Evolutionary conservation across 768 basidiomycete genomes (phyloP), one percentile per base, ranked within the genome.

Genomic region (Amylocystis lapponica): DNA sequence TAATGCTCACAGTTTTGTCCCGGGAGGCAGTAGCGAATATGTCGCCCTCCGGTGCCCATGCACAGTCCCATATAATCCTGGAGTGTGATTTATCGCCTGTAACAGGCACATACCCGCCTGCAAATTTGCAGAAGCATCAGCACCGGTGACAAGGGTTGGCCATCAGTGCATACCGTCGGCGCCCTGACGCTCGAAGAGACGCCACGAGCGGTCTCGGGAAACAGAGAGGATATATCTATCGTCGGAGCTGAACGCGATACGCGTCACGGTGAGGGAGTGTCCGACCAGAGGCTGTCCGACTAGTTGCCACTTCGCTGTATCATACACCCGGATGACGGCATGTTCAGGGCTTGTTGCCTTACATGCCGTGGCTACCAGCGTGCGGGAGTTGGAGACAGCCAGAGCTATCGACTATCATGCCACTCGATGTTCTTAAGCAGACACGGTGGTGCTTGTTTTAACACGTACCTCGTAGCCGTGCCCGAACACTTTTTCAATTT

Each of bases 11-110:
- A 12, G 88, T 90, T 67, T 95, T 98, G 64, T 99, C 96, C 32
- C 96, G 77, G 3, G 94, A 93, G 1, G 89, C 94, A 2, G 96
- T 98, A 10, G 82, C 93, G 56, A 99, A 99, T 13, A 84, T 56
- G 52, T 81, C 75, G 6, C 81, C 80, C 51, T 89, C 83, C 1
- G 66, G 56, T 1, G 86, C 73, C 92, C 94, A 99, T 12, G 81
- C 78, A 55, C 87, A 89, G 60, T 98, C 96, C 92, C 96, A 94
- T 27, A 99, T 86, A 55, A 99, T 96, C 29, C 96, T 77, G 1
- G 77, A 76, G 62, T 98, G 96, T 0, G 89, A 81, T 64, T 89
- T 95, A 45, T 92, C 80, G 13, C 77, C 73, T 4, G 78, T 77
- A 17, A 82, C 55, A 2, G 82, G 79, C 7, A 68, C 49, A 58